phyloP scores from a whole-genome alignment of 192 early-diverging fungal genomes.

The Coemansia javaensis region DNA sequence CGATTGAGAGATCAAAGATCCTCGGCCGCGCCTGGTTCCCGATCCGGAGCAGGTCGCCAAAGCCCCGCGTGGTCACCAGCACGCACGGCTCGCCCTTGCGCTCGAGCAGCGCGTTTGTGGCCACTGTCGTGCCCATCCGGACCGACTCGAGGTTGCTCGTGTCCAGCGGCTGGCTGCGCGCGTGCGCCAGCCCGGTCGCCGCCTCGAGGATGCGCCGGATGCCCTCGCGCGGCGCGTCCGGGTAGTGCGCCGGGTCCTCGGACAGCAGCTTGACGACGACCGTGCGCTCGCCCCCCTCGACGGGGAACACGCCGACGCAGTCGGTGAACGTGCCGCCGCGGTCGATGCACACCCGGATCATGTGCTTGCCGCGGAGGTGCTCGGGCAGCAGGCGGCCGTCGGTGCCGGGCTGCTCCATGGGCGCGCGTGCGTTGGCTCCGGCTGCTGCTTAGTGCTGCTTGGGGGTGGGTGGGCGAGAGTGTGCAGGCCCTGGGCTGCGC shows the following conservation, averaged over 20 bases:
- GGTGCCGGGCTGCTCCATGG: conserved; percentile 5
- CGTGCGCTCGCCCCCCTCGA: conserved; percentile 47
- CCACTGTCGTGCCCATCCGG: conserved; percentile 97
- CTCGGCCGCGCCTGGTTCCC: conserved; percentile 90
- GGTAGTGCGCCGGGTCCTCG: conserved; percentile 85
- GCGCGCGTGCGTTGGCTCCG: no score
- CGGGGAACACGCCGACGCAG: conserved; percentile 75
- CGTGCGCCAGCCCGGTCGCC: conserved; percentile 64
- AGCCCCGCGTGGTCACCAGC: conserved; percentile 87
- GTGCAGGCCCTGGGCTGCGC: no score
- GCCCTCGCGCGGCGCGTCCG: conserved; percentile 92
- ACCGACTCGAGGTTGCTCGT: conserved; percentile 71
- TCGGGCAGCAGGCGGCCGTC: conserved; percentile 6
- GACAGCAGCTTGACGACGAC: conserved; percentile 87
- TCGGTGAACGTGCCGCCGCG: conserved; percentile 97
- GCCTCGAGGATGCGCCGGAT: conserved; percentile 82
- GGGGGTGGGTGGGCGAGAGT: no score
- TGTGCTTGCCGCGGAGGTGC: conserved; percentile 9
- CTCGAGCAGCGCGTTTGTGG: conserved; percentile 88
- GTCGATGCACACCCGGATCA: conserved; percentile 66
- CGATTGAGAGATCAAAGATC: conserved; percentile 90
- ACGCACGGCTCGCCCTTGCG: conserved; percentile 85
- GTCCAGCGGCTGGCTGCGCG: conserved; percentile 64
- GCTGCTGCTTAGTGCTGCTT: no score
- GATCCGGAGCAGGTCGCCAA: conserved; percentile 75